Conservation (phyloP, 2,329 filamentous ascomycete genomes). For the Verticillium isaacii region DNA sequence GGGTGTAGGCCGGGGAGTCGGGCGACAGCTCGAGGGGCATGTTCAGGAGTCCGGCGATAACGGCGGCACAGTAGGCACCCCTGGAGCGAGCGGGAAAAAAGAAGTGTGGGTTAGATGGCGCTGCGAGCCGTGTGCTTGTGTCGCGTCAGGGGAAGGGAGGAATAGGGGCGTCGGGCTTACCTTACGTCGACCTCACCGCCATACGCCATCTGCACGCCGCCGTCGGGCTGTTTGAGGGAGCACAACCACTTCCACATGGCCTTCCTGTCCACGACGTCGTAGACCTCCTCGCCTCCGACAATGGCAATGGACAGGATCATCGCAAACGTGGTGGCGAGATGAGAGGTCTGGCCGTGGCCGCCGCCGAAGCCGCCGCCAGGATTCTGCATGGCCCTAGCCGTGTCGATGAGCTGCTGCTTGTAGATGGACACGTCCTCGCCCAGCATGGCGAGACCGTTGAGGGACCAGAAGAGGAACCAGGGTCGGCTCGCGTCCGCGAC, state of each 20-base stretch:
- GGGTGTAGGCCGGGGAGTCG: slow-evolving; percentile 59
- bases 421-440: slow-evolving; percentile 69
- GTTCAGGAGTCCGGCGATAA: slow-evolving; percentile 77
- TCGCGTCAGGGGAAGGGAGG: slow-evolving; percentile 1
- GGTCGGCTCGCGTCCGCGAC: slow-evolving; percentile 81
- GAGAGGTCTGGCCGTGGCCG: slow-evolving; percentile 84
- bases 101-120: slow-evolving; percentile 4
- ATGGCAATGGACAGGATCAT: slow-evolving; percentile 72
- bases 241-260: slow-evolving; percentile 91
- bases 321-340: slow-evolving; percentile 87
- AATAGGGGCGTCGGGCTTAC: slow-evolving; percentile 37
- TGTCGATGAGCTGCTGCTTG: slow-evolving; percentile 65
- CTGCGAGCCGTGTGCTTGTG: slow-evolving; percentile 8
- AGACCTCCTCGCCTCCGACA: slow-evolving; percentile 69
- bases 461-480: slow-evolving; percentile 92
- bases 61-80: slow-evolving; percentile 87
- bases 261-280: slow-evolving; percentile 73
- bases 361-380: slow-evolving; percentile 81
- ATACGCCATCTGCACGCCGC: slow-evolving; percentile 82
- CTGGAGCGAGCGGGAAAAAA: slow-evolving; percentile 32
- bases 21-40: slow-evolving; percentile 74
- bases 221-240: slow-evolving; percentile 76
- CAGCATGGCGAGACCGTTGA: slow-evolving; percentile 70
- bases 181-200: slow-evolving; percentile 91
- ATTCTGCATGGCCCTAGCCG: slow-evolving; percentile 79